A percentile compares a stretch with the other conserved stretches of the same genome.
phyloP scores from a whole-genome alignment of 768 basidiomycete genomes.

The Dacryopinax primogenitus region DNA sequence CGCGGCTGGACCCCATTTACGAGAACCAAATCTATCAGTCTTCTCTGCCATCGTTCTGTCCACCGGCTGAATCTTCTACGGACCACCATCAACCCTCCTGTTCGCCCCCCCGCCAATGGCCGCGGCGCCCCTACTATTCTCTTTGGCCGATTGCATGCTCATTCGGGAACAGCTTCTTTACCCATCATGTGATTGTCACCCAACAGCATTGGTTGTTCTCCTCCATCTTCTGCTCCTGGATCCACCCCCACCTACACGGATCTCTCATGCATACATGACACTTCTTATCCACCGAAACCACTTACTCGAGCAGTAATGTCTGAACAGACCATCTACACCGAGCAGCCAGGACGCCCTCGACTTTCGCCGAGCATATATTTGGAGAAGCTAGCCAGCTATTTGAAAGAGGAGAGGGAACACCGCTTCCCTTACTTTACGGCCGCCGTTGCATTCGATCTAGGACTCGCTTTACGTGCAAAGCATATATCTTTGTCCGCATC shows the following conservation, averaged over 20 bases:
- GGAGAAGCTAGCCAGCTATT: not conserved
- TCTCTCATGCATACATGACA: not conserved
- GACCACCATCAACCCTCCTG: not conserved
- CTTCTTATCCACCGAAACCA: not conserved
- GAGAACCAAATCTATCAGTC: not conserved
- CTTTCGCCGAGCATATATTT: not conserved
- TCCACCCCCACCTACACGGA: not conserved
- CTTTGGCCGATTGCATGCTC: not conserved
- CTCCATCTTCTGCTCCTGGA: not conserved
- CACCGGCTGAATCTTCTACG: not conserved
- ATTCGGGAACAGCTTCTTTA: not conserved
- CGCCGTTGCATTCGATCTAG: not conserved
- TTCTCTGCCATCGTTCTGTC: not conserved
- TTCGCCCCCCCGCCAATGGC: not conserved
- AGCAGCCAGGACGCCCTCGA: not conserved
- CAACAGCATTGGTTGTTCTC: not conserved
- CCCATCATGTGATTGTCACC: not conserved
- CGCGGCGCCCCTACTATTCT: not conserved
- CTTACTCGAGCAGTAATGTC: not conserved
- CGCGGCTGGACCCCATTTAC: slow-evolving; percentile 40
- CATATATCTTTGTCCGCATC: not conserved
- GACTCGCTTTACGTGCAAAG: not conserved
- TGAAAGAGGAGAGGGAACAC: not conserved
- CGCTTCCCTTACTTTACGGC: not conserved
- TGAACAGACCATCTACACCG: not conserved